Conservation (phyloP, 139 green algal genomes). For the Chlorella sp. region DNA sequence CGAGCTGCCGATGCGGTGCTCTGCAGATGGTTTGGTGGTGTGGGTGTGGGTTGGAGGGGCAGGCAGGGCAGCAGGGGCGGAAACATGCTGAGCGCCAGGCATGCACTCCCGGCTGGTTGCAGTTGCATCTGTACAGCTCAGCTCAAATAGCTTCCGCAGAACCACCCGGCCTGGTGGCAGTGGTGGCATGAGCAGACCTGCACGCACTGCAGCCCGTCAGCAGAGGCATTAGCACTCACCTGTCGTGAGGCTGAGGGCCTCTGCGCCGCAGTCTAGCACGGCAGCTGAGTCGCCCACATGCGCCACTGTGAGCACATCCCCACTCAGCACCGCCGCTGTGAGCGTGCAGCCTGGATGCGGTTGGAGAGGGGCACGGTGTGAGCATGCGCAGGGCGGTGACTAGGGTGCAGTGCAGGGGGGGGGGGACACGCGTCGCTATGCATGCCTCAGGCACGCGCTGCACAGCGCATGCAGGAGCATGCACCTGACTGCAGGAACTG, state of each 20-base stretch:
- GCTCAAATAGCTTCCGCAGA: too few species aligned
- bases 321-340: constrained; percentile 1
- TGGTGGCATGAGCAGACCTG: too few species aligned
- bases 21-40: not conserved
- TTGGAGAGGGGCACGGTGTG: not conserved
- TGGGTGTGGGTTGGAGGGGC: too few species aligned
- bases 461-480: not conserved
- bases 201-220: too few species aligned
- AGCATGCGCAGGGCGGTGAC: too few species aligned
- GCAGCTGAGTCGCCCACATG: constrained; percentile 87
- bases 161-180: too few species aligned
- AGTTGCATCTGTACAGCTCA: too few species aligned
- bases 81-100: too few species aligned
- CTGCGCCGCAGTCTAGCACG: constrained; percentile 74
- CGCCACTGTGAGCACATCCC: constrained; percentile 71
- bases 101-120: too few species aligned
- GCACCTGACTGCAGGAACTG: constrained; percentile 10
- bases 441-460: not conserved
- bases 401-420: not conserved
- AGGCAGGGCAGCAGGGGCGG: too few species aligned
- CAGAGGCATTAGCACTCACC: too few species aligned
- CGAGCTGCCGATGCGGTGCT: constrained; percentile 56
- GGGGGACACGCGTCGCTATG: too few species aligned
- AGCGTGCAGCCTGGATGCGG: constrained; percentile 18
- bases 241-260: constrained; percentile 45